These are phyloP conservation scores for Citrus cavaleriei DNA, from an alignment of 345 rosid species.

Conservation along the genomic window DNA sequence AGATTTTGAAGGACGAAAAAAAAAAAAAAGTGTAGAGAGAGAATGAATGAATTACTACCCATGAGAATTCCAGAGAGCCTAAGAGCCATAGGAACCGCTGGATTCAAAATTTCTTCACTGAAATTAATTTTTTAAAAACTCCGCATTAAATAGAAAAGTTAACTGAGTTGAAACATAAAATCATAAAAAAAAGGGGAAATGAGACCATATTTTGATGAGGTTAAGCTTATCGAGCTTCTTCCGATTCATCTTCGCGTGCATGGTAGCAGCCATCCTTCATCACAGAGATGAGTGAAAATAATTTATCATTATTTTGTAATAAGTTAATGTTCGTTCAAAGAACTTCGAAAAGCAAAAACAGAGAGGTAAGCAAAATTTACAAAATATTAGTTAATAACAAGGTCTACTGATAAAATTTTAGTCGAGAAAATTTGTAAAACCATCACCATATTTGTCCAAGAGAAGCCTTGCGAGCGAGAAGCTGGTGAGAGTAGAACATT, in stretches of 20 bases:
- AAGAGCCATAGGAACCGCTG: conserved; percentile 89
- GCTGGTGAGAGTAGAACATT: conserved; percentile 96
- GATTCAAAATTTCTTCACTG: conserved; percentile 92
- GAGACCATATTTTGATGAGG: conserved; percentile 69
- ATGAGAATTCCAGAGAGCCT: conserved; percentile 88
- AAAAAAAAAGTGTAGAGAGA: background rate
- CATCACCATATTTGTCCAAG: conserved; percentile 90
- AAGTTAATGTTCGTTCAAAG: background rate
- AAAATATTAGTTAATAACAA: background rate
- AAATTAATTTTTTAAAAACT: background rate
- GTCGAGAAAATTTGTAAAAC: background rate
- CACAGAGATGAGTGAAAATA: background rate
- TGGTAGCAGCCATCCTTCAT: conserved; percentile 85
- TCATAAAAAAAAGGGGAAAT: background rate
- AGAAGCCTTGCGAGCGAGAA: conserved; percentile 96
- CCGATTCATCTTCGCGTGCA: conserved; percentile 80
- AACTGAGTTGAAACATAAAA: background rate
- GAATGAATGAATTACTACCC: conserved; percentile 38
- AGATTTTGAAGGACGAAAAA: background rate
- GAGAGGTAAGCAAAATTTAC: background rate
- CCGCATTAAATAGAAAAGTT: background rate
- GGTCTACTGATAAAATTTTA: background rate
- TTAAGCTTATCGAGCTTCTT: conserved; percentile 69
- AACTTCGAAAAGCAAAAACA: background rate
- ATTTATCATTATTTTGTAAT: background rate